Base-by-base conservation (phyloP, 208 protist genomes). In the Trypanosoma avium region DNA sequence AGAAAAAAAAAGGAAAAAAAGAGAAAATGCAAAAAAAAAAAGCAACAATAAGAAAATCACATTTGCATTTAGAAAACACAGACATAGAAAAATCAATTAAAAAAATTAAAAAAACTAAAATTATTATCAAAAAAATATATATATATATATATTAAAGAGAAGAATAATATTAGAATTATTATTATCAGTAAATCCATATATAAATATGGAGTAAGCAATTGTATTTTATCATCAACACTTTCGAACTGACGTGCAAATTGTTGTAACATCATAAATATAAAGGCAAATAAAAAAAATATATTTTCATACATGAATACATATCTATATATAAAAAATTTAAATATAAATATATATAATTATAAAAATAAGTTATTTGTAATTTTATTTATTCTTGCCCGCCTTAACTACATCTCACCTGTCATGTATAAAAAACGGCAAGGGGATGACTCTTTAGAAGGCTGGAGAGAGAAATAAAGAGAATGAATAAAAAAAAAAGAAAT, bases 211-310 rank as follows among this genome's bases (percentile, higher is more conserved):
- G 3, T 8, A 50, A 50, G 22, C 66, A 72, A 65, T 65, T 42
- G 27, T 60, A 21, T 53, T 33, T 32, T 65, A 6, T 58, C 58
- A 65, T 65, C 35, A 30, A 21, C 30, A 43, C 17, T 36, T 4
- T 72, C 66, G 65, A 72, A 72, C 66, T 72, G 66, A 72, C 66
- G 66, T 72, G 66, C 66, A 72, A 72, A 70, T 63, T 72, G 55
- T 63, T 47, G 4, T 38, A 22, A 52, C 66, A 72, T 72, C 66
- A 72, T n/a, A 43, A n/a, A 48, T 15, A 38, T 3, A 29, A 4
- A 54, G 21, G 5, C 13, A 43, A n/a, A 40, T 24, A 43, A 45
- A 32, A 2, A 55, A 45, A 54, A 8, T 32, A 30, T 32, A 29
- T 24, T 24, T 35, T 8, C 17, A 38, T 4, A 30, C 22, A 60